These are phyloP conservation scores for Phytopythium sindhum DNA, from an alignment of 352 stramenopile species.

Conservation along the genomic window DNA sequence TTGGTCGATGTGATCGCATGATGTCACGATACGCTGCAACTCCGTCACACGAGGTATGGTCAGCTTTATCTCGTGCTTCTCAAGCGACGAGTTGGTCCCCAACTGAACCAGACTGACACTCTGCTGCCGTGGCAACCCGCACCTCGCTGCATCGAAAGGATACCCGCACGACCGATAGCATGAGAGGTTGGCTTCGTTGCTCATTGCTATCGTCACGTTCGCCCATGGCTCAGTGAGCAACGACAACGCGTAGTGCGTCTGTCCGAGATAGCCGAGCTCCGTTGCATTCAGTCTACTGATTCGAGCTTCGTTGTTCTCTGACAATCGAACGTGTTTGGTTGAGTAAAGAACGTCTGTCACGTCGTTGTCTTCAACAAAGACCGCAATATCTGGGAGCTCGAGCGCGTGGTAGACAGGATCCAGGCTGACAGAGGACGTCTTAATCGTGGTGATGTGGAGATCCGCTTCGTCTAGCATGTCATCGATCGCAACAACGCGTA, in stretches of 20 bases:
- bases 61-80: constrained; percentile 61
- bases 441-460: constrained; percentile 58
- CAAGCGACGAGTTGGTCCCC: constrained; percentile 51
- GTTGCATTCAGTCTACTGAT: neutral
- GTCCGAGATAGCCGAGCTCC: constrained; percentile 15
- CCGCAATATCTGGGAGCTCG: constrained; percentile 58
- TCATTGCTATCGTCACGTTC: constrained; percentile 75
- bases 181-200: constrained; percentile 52
- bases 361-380: constrained; percentile 72
- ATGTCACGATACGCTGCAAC: constrained; percentile 63
- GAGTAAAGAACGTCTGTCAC: constrained; percentile 47
- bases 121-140: constrained; percentile 63
- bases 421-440: constrained; percentile 28
- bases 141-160: constrained; percentile 42
- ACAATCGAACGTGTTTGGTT: constrained; percentile 27
- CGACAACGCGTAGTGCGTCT: constrained; percentile 42
- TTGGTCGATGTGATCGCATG: constrained; percentile 56
- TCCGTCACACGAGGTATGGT: constrained; percentile 48
- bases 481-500: constrained; percentile 67
- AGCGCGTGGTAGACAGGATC: constrained; percentile 60
- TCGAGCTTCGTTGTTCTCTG: constrained; percentile 22
- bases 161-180: constrained; percentile 78
- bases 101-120: constrained; percentile 55
- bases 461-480: constrained; percentile 68
- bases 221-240: constrained; percentile 61